Percentiles rank a stretch among this genome's conserved stretches.
phyloP scores from a whole-genome alignment of 495 filamentous ascomycete species.

The Lasiosphaeria miniovina region DNA sequence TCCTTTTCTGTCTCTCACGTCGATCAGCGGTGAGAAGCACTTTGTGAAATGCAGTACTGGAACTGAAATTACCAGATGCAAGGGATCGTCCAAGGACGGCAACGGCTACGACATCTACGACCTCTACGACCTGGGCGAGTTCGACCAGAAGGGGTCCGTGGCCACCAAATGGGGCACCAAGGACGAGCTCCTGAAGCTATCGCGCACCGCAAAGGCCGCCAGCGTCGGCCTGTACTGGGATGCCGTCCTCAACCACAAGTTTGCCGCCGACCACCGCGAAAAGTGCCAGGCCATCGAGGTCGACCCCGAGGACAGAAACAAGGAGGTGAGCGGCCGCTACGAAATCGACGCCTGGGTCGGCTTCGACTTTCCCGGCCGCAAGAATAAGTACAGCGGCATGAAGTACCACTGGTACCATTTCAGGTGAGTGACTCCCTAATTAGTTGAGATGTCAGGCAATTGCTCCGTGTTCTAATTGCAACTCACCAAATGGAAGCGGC shows the following conservation, averaged over 20 bases:
- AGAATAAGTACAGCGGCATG: constrained; percentile 54
- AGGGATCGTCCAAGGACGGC: constrained; percentile 57
- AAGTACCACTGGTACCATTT: constrained; percentile 73
- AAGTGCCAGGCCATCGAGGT: constrained; percentile 60
- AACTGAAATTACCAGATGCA: constrained; percentile 45
- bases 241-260: constrained; percentile 75
- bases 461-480: too few species aligned
- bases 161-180: constrained; percentile 74
- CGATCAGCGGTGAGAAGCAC: not conserved
- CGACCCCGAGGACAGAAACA: constrained; percentile 55
- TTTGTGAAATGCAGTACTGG: not conserved
- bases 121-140: constrained; percentile 73
- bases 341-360: constrained; percentile 68
- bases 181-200: constrained; percentile 57
- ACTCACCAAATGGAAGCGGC: constrained; percentile 29
- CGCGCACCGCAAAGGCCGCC: constrained; percentile 46
- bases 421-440: constrained; percentile 19
- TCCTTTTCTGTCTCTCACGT: not conserved
- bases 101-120: constrained; percentile 81
- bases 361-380: constrained; percentile 62
- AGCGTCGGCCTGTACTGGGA: constrained; percentile 67
- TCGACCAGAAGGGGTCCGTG: constrained; percentile 64
- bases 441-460: too few species aligned
- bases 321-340: constrained; percentile 54
- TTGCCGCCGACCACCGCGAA: constrained; percentile 63